phyloP scores from a whole-genome alignment of 164 flowering plant genomes.

The Hamamelis virginiana region DNA sequence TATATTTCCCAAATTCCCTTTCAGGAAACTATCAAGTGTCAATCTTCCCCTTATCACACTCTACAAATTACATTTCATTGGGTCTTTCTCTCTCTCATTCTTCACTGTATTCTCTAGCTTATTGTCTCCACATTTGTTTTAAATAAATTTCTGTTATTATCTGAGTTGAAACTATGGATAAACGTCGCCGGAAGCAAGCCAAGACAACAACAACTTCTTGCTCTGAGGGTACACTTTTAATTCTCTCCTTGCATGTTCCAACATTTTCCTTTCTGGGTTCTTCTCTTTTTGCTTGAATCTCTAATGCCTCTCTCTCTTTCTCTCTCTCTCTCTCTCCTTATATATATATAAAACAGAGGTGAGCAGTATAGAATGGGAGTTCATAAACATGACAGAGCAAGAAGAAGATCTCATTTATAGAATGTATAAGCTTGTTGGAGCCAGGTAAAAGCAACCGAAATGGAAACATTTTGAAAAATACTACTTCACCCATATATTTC shows the following conservation, averaged over 20 bases:
- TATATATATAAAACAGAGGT: slow-evolving; percentile 42
- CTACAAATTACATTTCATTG: neutral
- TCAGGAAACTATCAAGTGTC: too few species aligned
- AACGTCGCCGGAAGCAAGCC: slow-evolving; percentile 46
- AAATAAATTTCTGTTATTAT: neutral
- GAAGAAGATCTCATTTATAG: slow-evolving; percentile 82
- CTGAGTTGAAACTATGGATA: slow-evolving; percentile 31
- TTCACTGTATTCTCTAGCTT: neutral
- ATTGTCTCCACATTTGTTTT: slow-evolving; percentile 1
- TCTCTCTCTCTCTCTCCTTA: neutral
- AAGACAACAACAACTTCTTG: slow-evolving; percentile 21
- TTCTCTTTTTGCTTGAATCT: neutral
- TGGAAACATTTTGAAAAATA: too few species aligned
- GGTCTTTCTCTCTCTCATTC: neutral
- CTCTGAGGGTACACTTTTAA: slow-evolving; percentile 40
- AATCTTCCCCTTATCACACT: neutral
- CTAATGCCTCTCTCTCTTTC: neutral
- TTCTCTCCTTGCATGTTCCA: neutral
- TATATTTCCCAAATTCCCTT: neutral
- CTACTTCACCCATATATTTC: too few species aligned
- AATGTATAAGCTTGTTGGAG: slow-evolving; percentile 81
- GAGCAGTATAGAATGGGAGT: slow-evolving; percentile 56
- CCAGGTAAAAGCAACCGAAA: slow-evolving; percentile 39
- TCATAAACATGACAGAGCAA: slow-evolving; percentile 53
- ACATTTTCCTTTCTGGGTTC: neutral